Base-by-base conservation (phyloP, 345 rosid species). In the Chamaenerion angustifolium region DNA sequence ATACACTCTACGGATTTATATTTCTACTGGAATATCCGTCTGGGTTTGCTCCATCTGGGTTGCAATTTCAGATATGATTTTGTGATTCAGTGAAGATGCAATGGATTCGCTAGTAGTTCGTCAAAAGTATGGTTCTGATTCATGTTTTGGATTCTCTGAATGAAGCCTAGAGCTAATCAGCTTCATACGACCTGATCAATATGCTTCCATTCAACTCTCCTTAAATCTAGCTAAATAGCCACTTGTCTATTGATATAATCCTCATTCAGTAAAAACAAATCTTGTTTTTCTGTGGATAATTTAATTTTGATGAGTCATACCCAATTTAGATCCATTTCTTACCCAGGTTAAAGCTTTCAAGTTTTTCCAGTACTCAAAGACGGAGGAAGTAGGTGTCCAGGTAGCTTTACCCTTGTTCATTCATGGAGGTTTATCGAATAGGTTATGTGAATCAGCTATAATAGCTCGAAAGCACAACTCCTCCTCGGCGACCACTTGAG, bases 321-420 rank as follows among this genome's bases (percentile, higher is more conserved):
- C 41, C 37, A 43, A 8, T 52, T 6, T 23, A 23, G 27, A 17
- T 43, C n/a, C 17, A 11, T 25, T 35, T 45, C 18, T 46, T 42
- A 18, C 23, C n/a, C 44, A 46, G 58, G 52, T 56, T 16, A 27
- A 27, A 54, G 60, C 44, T 42, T 43, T 42, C 15, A 46, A 52
- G 21, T 40, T 45, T 44, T 40, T 54, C 46, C 25, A 40, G 18
- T 54, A 13, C 15, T 15, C 48, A 69, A 64, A 56, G 25, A 86
- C 84, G 94, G 96, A 88, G 58, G 94, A 84, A 45, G 74, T 76
- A 21, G 90, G 96, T 17, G 72, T 81, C 13, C 94, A 76, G 48
- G 80, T 83, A 7, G 88, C 78, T 56, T 35, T 74, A 56, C 75
- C 94, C 11, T 61, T 84, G 8, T 81, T 76, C 54, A 68, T 76